Percentiles rank a stretch among this genome's conserved stretches.
These are phyloP conservation scores for Dactylellina parvicollis DNA, from an alignment of 2,329 filamentous ascomycete species.

Conservation along the genomic window DNA sequence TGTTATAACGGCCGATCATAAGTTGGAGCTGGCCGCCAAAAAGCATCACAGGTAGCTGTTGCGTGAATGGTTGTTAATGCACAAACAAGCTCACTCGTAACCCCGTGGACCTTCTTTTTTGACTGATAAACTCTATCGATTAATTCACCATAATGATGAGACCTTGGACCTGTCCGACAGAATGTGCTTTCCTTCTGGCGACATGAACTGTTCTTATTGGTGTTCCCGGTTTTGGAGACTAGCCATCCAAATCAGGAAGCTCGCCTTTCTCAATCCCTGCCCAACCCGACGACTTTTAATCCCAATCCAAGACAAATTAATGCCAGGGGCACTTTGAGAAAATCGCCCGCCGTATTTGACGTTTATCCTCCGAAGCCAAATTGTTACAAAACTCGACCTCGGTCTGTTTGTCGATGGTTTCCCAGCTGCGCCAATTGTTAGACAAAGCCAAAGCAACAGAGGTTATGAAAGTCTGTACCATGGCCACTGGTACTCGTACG, in stretches of 20 bases:
- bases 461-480: too few relatives aligned
- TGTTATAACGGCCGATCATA: not conserved
- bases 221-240: conserved; percentile 35
- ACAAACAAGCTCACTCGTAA: not conserved
- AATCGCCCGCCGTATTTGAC: conserved; percentile 1
- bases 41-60: not conserved
- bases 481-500: too few relatives aligned
- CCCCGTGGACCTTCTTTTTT: conserved; percentile 20
- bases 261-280: conserved; percentile 32
- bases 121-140: conserved; percentile 13
- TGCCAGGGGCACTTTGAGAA: conserved; percentile 10
- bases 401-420: too few relatives aligned
- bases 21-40: not conserved
- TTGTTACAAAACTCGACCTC: too few relatives aligned
- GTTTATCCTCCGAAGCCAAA: too few relatives aligned
- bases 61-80: not conserved
- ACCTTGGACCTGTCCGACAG: too few relatives aligned
- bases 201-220: not conserved
- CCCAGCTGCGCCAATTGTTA: too few relatives aligned
- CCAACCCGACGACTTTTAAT: conserved; percentile 7
- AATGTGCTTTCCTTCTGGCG: not conserved
- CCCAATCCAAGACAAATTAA: not conserved
- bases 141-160: too few relatives aligned
- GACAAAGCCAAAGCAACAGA: not conserved
- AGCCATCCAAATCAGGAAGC: conserved; percentile 30